These are phyloP conservation scores for Venturia effusa DNA, from an alignment of 2,329 filamentous ascomycete genomes.

Conservation along the genomic window DNA sequence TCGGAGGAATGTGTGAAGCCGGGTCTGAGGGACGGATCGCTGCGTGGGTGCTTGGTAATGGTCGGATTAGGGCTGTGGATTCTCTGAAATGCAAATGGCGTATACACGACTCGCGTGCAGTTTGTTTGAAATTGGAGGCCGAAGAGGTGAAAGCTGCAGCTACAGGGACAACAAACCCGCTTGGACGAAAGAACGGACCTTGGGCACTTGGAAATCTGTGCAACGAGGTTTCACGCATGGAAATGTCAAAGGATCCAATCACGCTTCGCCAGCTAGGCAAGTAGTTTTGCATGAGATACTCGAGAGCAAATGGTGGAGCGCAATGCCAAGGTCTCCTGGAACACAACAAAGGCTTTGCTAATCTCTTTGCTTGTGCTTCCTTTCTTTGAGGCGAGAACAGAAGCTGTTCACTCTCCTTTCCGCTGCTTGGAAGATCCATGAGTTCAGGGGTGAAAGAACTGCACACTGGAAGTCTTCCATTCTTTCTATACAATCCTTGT, in stretches of 20 bases:
- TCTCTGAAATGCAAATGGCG: neutral
- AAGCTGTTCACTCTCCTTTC: neutral
- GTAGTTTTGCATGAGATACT: neutral
- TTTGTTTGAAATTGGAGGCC: neutral
- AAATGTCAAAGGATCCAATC: neutral
- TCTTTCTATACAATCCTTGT: neutral
- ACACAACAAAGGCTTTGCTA: neutral
- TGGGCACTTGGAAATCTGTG: neutral
- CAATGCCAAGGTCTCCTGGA: neutral
- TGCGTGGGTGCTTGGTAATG: neutral
- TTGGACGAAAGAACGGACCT: neutral
- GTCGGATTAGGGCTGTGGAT: neutral
- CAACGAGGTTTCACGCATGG: neutral
- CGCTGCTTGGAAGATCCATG: neutral
- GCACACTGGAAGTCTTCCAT: neutral
- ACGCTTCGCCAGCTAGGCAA: slow-evolving; percentile 1
- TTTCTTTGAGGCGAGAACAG: too few species aligned
- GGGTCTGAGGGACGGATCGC: neutral
- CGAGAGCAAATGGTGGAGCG: neutral
- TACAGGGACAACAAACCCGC: neutral
- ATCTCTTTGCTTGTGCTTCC: neutral
- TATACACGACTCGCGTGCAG: neutral
- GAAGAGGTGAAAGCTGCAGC: neutral
- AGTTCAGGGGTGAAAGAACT: neutral
- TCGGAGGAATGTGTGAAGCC: neutral